These are phyloP conservation scores for Furcasterigmium sp. DNA, from an alignment of 2,329 filamentous ascomycete genomes.

Conservation along the genomic window DNA sequence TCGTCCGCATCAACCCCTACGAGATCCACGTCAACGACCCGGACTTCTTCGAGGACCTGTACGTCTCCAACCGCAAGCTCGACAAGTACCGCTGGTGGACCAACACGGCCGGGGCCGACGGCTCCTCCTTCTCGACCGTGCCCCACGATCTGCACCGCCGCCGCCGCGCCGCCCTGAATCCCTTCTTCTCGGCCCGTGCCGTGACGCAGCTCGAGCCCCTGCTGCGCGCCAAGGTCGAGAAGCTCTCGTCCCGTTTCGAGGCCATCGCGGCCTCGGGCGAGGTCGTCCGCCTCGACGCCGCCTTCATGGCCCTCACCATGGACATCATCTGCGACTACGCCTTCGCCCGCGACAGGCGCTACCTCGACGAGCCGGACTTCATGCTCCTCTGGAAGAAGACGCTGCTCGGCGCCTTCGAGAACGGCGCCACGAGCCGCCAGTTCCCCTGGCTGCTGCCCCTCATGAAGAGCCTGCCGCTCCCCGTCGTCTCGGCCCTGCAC, in stretches of 20 bases:
- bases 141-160: conserved; percentile 26
- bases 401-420: conserved; percentile 13
- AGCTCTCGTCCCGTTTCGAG: conserved; percentile 13
- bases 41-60: conserved; percentile 28
- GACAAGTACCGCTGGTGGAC: conserved; percentile 1
- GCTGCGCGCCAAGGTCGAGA: conserved; percentile 27
- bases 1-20: conserved; percentile 30
- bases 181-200: conserved; percentile 28
- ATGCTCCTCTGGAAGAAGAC: conserved; percentile 12
- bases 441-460: conserved; percentile 13
- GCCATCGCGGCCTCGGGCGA: not conserved
- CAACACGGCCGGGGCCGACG: not conserved
- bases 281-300: not conserved
- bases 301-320: not conserved
- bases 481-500: too few species aligned
- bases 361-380: conserved; percentile 21
- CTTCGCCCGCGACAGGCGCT: conserved; percentile 15
- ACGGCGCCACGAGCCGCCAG: too few species aligned
- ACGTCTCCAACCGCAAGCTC: conserved; percentile 6
- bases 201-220: conserved; percentile 29
- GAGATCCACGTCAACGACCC: conserved; percentile 31
- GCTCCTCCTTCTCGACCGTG: conserved; percentile 18
- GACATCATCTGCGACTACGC: not conserved
- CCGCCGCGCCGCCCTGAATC: conserved; percentile 21
- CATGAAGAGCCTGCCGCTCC: too few species aligned